Evolutionary conservation across 1,139 yeast species (phyloP).

Genomic region (Magnusiomyces ingens): DNA sequence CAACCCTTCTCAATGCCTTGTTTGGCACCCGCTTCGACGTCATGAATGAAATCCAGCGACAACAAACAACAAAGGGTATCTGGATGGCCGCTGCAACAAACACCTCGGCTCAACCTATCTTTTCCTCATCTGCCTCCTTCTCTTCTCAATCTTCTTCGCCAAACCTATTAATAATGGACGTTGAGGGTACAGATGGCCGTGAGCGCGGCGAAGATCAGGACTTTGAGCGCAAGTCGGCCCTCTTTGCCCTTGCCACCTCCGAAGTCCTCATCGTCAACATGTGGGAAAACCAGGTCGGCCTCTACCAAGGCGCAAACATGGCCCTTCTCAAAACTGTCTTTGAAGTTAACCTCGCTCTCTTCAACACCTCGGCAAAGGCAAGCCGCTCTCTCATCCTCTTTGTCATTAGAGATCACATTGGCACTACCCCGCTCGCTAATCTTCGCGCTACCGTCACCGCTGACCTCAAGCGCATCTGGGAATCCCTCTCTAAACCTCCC

Average conservation of each 20-base stretch:
- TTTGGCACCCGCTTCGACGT: constrained; percentile 88
- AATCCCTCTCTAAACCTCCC: constrained; percentile 60
- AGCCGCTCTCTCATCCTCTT: constrained; percentile 71
- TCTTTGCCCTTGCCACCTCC: constrained; percentile 87
- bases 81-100: constrained; percentile 54
- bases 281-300: constrained; percentile 96
- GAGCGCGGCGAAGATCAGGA: constrained; percentile 98
- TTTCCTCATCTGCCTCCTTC: background rate
- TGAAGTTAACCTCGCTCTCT: constrained; percentile 84
- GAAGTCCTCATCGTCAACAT: constrained; percentile 86
- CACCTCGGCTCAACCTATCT: constrained; percentile 8
- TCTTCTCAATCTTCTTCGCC: constrained; percentile 9
- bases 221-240: constrained; percentile 91
- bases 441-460: constrained; percentile 59
- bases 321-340: constrained; percentile 90
- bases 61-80: constrained; percentile 87
- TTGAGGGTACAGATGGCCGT: constrained; percentile 96
- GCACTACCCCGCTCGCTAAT: constrained; percentile 74
- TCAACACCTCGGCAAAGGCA: constrained; percentile 39
- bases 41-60: constrained; percentile 75
- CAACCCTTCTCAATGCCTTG: constrained; percentile 75
- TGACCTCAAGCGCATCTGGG: constrained; percentile 78
- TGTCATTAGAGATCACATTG: constrained; percentile 88
- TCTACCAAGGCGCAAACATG: constrained; percentile 97
- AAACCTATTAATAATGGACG: constrained; percentile 80